A percentile compares a stretch with the other conserved stretches of the same genome.
These are phyloP conservation scores for Zygoascus ofunaensis DNA, from an alignment of 805 yeast species.

Conservation along the genomic window DNA sequence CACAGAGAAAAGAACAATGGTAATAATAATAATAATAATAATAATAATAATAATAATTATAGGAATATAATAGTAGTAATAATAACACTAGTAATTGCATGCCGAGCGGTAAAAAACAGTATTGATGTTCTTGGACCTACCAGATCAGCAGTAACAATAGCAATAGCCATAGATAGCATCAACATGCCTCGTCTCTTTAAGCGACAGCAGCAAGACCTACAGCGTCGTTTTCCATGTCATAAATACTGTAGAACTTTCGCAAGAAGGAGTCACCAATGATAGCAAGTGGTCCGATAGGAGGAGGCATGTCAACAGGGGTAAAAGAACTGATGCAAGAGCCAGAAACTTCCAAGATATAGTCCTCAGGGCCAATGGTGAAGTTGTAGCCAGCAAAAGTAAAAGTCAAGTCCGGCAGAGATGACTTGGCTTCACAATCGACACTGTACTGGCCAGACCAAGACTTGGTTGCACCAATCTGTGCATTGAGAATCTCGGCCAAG, in stretches of 20 bases:
- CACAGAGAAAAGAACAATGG: too few relatives aligned
- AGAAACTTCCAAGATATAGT: conserved; percentile 87
- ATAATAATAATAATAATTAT: too few relatives aligned
- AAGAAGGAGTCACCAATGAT: conserved; percentile 96
- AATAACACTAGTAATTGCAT: too few relatives aligned
- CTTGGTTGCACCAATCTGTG: conserved; percentile 95
- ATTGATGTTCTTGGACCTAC: too few relatives aligned
- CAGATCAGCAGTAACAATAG: too few relatives aligned
- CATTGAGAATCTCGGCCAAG: conserved; percentile 87
- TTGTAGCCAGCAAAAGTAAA: conserved; percentile 83
- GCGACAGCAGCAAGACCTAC: conserved; percentile 84
- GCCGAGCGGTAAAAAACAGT: too few relatives aligned
- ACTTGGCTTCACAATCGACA: conserved; percentile 82
- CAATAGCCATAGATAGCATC: too few relatives aligned
- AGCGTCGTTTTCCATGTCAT: conserved; percentile 82
- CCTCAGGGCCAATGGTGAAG: conserved; percentile 82
- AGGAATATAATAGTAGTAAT: too few relatives aligned
- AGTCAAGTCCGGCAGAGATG: conserved; percentile 79
- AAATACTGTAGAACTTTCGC: conserved; percentile 88
- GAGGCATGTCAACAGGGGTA: conserved; percentile 96
- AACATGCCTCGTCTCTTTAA: too few relatives aligned
- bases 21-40: too few relatives aligned
- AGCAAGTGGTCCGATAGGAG: conserved; percentile 93
- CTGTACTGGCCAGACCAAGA: conserved; percentile 97
- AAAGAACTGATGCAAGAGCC: conserved; percentile 95